phyloP scores from a whole-genome alignment of 1,139 yeast genomes.

The Blastobotrys raffinosifermentans region DNA sequence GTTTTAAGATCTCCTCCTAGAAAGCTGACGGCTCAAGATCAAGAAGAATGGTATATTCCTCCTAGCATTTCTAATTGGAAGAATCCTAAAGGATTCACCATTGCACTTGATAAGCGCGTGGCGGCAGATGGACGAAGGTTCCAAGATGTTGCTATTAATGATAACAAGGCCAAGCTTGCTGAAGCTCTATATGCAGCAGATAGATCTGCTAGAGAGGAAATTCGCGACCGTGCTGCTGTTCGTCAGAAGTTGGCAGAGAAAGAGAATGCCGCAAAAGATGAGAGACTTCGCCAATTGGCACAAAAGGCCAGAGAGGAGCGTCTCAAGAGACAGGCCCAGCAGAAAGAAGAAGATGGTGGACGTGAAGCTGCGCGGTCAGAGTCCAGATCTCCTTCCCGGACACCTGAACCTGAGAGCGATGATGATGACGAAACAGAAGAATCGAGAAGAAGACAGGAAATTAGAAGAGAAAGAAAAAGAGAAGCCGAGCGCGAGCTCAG shows the following conservation, averaged over 20 bases:
- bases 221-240: slow-evolving; percentile 53
- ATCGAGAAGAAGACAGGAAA: slow-evolving; percentile 36
- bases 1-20: slow-evolving; percentile 44
- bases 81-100: slow-evolving; percentile 85
- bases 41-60: slow-evolving; percentile 81
- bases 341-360: slow-evolving; percentile 7
- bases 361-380: too few species aligned
- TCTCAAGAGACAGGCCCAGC: slow-evolving; percentile 7
- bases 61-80: slow-evolving; percentile 95
- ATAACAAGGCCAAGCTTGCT: slow-evolving; percentile 58
- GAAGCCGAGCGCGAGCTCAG: slow-evolving; percentile 44
- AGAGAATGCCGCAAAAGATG: slow-evolving; percentile 56
- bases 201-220: slow-evolving; percentile 62
- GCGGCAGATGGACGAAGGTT: slow-evolving; percentile 49
- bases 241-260: slow-evolving; percentile 49
- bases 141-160: slow-evolving; percentile 42
- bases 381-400: slow-evolving; percentile 8
- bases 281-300: slow-evolving; percentile 52
- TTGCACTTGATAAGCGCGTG: slow-evolving; percentile 71
- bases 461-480: slow-evolving; percentile 41
- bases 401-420: slow-evolving; percentile 2
- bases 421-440: slow-evolving; percentile 16
- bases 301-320: slow-evolving; percentile 45
- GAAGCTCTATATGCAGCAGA: slow-evolving; percentile 76
- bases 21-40: slow-evolving; percentile 68